Evolutionary conservation across 768 basidiomycete genomes (phyloP).

Genomic region (Leccinum rimulosum): DNA sequence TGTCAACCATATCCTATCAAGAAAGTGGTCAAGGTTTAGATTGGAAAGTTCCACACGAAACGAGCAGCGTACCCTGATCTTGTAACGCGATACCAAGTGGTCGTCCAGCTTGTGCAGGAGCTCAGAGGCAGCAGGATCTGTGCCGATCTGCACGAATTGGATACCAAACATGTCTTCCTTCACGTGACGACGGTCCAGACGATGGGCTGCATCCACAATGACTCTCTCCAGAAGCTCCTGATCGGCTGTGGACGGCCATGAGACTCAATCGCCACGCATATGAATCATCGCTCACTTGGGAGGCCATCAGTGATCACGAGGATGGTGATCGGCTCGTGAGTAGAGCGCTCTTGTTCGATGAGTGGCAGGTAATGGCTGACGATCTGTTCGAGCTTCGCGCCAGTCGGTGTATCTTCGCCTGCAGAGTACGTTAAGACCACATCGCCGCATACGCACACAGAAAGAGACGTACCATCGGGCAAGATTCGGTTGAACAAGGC

Average conservation of each 20-base stretch:
- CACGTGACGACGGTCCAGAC: slow-evolving; percentile 36
- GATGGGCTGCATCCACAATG: slow-evolving; percentile 37
- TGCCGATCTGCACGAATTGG: slow-evolving; percentile 48
- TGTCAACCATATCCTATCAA: slow-evolving; percentile 46
- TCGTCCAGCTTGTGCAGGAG: slow-evolving; percentile 41
- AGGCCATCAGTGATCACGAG: slow-evolving; percentile 41
- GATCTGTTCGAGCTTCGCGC: slow-evolving; percentile 36
- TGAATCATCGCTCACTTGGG: slow-evolving; percentile 32
- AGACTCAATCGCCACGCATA: background rate
- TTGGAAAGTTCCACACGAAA: background rate
- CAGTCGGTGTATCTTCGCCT: slow-evolving; percentile 39
- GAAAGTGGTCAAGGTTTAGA: background rate
- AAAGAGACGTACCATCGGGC: slow-evolving; percentile 21
- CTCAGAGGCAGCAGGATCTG: slow-evolving; percentile 35
- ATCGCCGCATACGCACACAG: background rate
- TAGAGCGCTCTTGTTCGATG: slow-evolving; percentile 26
- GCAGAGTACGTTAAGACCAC: background rate
- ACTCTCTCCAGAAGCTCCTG: slow-evolving; percentile 25
- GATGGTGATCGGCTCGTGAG: slow-evolving; percentile 36
- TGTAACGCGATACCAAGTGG: slow-evolving; percentile 31
- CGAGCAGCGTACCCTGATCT: slow-evolving; percentile 26
- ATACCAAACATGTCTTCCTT: slow-evolving; percentile 42
- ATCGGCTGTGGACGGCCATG: slow-evolving; percentile 23
- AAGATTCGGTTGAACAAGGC: slow-evolving; percentile 25
- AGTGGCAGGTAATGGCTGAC: slow-evolving; percentile 36